A percentile compares a stretch with the other conserved stretches of the same genome.
These are phyloP conservation scores for Backusella macrospora DNA, from an alignment of 192 early-diverging fungal genomes.

Conservation along the genomic window DNA sequence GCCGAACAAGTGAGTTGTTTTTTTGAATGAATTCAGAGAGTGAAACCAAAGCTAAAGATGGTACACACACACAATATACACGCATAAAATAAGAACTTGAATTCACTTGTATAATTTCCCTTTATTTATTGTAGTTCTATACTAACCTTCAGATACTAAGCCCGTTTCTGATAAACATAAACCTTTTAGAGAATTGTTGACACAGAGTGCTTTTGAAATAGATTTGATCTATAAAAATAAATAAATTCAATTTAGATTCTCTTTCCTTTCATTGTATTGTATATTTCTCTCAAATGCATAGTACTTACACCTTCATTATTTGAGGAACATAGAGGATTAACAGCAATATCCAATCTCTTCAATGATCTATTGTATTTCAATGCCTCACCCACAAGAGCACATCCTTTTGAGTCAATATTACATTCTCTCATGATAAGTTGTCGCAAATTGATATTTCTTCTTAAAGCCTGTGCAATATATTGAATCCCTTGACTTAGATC, in stretches of 20 bases:
- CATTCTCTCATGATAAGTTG: constrained; percentile 46
- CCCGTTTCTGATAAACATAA: constrained; percentile 35
- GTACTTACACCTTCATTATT: constrained; percentile 37
- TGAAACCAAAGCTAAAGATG: constrained; percentile 59
- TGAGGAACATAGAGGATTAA: constrained; percentile 44
- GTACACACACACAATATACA: not conserved
- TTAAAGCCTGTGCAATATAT: constrained; percentile 58
- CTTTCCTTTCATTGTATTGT: not conserved
- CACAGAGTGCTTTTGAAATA: constrained; percentile 45
- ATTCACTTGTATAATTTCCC: too few relatives aligned
- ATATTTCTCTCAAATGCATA: not conserved
- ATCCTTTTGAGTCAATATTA: constrained; percentile 54
- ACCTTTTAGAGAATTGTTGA: constrained; percentile 51
- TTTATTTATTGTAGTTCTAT: not conserved
- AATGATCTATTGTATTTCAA: constrained; percentile 57
- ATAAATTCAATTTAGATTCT: not conserved
- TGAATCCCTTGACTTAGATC: constrained; percentile 55
- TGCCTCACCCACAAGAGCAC: constrained; percentile 48
- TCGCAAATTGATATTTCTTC: constrained; percentile 52
- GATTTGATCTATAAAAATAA: constrained; percentile 35
- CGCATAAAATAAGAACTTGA: not conserved
- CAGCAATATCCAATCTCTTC: constrained; percentile 45
- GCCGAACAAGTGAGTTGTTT: constrained; percentile 61
- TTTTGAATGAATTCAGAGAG: constrained; percentile 85
- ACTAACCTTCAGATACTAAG: constrained; percentile 27